Conservation (phyloP, 202 grass and related monocot species). For the Hordeum pubiflorum region DNA sequence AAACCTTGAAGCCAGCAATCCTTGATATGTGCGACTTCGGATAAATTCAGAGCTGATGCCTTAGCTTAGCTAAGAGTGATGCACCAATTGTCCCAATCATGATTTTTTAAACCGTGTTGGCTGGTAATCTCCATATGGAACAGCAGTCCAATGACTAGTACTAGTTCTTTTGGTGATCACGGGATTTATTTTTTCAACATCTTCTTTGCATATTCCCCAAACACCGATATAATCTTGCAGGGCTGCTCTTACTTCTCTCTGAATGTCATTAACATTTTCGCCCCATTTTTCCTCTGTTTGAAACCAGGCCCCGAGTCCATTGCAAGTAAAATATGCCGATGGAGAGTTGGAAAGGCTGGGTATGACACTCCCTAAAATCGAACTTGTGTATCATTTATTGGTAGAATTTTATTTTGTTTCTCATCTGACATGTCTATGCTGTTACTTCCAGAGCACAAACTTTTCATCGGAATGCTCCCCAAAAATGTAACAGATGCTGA, state of each 20-base stretch:
- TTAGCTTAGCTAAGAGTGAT: neutral
- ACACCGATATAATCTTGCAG: neutral
- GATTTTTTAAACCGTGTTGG: neutral
- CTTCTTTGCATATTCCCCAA: neutral
- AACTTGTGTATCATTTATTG: neutral
- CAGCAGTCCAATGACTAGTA: neutral
- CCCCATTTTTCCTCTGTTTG: neutral
- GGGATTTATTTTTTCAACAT: neutral
- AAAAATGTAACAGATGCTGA: constrained; percentile 86
- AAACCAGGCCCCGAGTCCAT: constrained; percentile 83
- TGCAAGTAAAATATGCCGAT: constrained; percentile 99
- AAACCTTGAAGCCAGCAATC: neutral
- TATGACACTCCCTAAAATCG: constrained; percentile 24
- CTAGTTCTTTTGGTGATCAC: neutral
- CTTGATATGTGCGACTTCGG: neutral
- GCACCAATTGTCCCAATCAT: neutral
- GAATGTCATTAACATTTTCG: neutral
- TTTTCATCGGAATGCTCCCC: constrained; percentile 96
- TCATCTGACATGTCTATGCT: constrained; percentile 1
- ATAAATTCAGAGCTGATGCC: neutral
- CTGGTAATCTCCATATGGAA: neutral
- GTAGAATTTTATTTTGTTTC: neutral
- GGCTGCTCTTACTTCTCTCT: neutral
- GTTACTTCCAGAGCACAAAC: constrained; percentile 76
- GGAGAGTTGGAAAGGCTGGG: constrained; percentile 95